Base-by-base conservation (phyloP, 441 rosid species). In the Erysimum pusillum region DNA sequence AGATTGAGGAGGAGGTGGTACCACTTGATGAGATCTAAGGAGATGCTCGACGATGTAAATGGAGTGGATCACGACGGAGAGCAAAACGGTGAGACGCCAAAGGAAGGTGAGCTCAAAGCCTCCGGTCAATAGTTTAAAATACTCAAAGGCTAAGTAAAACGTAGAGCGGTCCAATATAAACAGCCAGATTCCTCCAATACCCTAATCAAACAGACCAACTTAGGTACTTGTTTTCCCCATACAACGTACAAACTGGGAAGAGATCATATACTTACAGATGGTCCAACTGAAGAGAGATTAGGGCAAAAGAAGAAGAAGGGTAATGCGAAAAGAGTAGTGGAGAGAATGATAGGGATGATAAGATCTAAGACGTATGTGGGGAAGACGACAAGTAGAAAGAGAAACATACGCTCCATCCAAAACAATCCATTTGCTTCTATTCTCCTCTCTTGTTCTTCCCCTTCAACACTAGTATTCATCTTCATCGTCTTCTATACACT, bases 21-120 rank as follows among this genome's bases (percentile, higher is more conserved):
- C 18, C 13, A 25, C 13, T 53, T 53, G 71, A 44, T 34, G 42
- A 65, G 72, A 57, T 57, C 67, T 46, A 67, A 75, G 45, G 73
- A 60, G 12, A 42, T 49, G 44, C 11, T 75, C 68, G 12, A 35
- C 17, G 28, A 59, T 8, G 62, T 67, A 67, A 49, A 59, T 32
- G 17, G 68, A 28, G 46, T 75, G 79, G 63, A 75, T 20, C 20
- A 75, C 7, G 17, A 61, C 0, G 63, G 74, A 67, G 68, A 68
- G 54, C 25, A 45, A 51, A 60, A 51, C n/a, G 5, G 63, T 68
- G 25, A 75, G 63, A 67, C 48, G 56, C 79, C 69, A 67, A 59
- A 67, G 79, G 69, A 67, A 75, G 31, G 54, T 5, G 17, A 67
- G 25, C 10, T 67, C 74, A 75, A 67, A 38, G 68, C 79, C 74